Base-by-base conservation (phyloP, 345 rosid genomes). In the Sisymbrium irio region DNA sequence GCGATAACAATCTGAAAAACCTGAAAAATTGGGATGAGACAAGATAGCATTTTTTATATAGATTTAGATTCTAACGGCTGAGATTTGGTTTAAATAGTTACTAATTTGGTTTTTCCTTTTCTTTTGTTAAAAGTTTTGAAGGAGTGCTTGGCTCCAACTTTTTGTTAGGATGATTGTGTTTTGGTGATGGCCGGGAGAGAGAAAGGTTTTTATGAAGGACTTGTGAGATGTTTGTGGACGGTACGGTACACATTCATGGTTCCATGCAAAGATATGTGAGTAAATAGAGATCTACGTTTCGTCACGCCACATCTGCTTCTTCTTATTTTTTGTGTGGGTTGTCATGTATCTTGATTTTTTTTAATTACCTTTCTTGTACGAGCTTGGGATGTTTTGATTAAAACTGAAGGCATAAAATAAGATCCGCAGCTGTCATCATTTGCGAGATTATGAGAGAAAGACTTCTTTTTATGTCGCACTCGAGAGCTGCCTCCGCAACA, bases 1-100 rank as follows among this genome's bases (percentile, higher is more conserved):
- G 92, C 90, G 7, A 28, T 35, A 68, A 62, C n/a, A 45, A 61
- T 9, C 46, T 75, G 32, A 53, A 75, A 42, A 60, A 51, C 22
- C 59, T 61, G 46, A 17, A 40, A 14, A 22, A 60, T 4, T 32
- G 69, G 74, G 22, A 49, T 12, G 9, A 50, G 47, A 59, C 18
- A 20, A 17, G 74, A 67, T 17, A 67, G 18, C 79, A 75, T 68
- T 60, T 61, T 75, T 45, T 17, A 45, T 40, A 45, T 40, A 28
- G 19, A n/a, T 28, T 64, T 30, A 49, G 19, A 32, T 49, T 42
- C 22, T 39, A 22, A 44, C 19, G 47, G 62, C 51, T 64, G 27
- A 66, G 9, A 5, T 39, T 37, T 39, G 28, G 20, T 53, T 67
- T 53, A 39, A 25, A 19, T 53, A 41, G 40, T 6, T 9, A 17